Evolutionary conservation across 192 early-diverging fungal species (phyloP).

Genomic region (Cladochytrium replicatum): DNA sequence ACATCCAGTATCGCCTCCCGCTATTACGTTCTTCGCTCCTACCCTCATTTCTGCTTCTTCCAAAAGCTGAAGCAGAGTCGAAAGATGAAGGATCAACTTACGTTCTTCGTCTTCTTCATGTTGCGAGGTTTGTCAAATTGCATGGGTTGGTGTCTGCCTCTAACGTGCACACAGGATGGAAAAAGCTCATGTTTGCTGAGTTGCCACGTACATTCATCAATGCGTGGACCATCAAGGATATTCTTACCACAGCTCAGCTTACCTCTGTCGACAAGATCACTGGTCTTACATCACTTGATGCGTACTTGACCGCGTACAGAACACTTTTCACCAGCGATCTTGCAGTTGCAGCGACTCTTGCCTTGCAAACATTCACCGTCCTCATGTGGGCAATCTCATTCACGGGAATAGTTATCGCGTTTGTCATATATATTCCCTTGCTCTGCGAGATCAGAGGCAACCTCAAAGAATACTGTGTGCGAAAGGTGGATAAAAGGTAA

Average conservation of each 20-base stretch:
- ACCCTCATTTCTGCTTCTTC: conserved; percentile 78
- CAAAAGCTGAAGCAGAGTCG: conserved; percentile 54
- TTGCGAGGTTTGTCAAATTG: conserved; percentile 66
- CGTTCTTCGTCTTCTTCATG: conserved; percentile 82
- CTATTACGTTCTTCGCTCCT: conserved; percentile 62
- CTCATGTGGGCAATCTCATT: conserved; percentile 49
- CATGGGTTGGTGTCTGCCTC: neutral
- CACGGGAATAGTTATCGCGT: conserved; percentile 45
- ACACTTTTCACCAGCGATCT: too few relatives aligned
- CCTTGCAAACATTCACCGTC: conserved; percentile 57
- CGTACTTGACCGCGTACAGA: too few relatives aligned
- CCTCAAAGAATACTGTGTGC: conserved; percentile 79
- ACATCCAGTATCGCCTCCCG: conserved; percentile 66
- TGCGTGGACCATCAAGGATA: conserved; percentile 20
- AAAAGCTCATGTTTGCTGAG: conserved; percentile 72
- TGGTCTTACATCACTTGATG: too few relatives aligned
- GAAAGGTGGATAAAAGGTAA: conserved; percentile 88
- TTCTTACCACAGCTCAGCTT: too few relatives aligned
- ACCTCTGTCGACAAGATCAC: too few relatives aligned
- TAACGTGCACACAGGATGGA: conserved; percentile 53
- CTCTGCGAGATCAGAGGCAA: conserved; percentile 71
- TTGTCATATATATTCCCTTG: conserved; percentile 67
- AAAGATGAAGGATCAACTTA: conserved; percentile 53
- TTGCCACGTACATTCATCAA: conserved; percentile 68
- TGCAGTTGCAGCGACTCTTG: too few relatives aligned